Evolutionary conservation across 768 basidiomycete genomes (phyloP).

Genomic region (Termitomyces sp.): DNA sequence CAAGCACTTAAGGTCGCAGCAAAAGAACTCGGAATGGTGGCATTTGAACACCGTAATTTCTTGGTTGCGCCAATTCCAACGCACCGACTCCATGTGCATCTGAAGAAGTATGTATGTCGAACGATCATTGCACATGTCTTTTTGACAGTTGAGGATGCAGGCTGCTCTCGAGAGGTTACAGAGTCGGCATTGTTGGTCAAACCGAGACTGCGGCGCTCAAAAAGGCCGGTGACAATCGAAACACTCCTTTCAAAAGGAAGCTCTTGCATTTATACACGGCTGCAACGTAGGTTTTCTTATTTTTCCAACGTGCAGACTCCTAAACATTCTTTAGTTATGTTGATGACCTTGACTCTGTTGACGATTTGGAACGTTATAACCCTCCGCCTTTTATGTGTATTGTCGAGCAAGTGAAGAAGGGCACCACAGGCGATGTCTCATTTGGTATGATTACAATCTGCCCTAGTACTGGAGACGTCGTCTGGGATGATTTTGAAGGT

Average conservation of each 20-base stretch:
- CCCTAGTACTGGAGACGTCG: conserved; percentile 87
- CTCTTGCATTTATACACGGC: conserved; percentile 81
- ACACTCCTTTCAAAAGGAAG: conserved; percentile 66
- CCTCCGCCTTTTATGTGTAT: conserved; percentile 72
- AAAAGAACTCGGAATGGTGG: conserved; percentile 74
- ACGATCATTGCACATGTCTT: background rate
- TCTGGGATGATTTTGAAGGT: conserved; percentile 92
- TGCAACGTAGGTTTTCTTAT: conserved; percentile 59
- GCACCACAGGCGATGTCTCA: conserved; percentile 28
- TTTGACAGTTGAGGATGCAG: conserved; percentile 22
- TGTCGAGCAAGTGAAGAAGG: conserved; percentile 49
- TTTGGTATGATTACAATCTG: conserved; percentile 77
- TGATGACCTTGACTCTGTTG: conserved; percentile 68
- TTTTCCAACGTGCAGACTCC: background rate
- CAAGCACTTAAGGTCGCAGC: conserved; percentile 51
- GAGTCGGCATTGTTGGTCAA: conserved; percentile 81
- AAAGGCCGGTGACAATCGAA: conserved; percentile 72
- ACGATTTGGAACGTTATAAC: conserved; percentile 49
- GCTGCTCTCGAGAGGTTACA: conserved; percentile 71
- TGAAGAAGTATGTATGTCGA: conserved; percentile 57
- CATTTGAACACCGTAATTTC: conserved; percentile 69
- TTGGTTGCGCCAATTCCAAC: conserved; percentile 70
- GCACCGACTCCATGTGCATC: conserved; percentile 61
- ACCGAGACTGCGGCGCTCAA: conserved; percentile 87
- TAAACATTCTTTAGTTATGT: conserved; percentile 55